phyloP scores from a whole-genome alignment of 352 stramenopile species.

The Phytophthora kernoviae region DNA sequence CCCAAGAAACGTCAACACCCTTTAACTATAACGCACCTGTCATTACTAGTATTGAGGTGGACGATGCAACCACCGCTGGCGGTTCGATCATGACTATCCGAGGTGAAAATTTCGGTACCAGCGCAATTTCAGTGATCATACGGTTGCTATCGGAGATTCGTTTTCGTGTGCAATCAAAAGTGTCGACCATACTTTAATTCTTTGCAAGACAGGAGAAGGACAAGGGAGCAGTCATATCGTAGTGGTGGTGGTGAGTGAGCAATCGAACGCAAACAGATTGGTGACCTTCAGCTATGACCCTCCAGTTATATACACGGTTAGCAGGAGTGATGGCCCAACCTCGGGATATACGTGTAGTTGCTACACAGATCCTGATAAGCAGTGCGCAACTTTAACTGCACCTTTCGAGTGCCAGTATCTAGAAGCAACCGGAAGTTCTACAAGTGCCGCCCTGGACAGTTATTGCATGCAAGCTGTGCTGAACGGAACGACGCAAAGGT shows the following conservation, averaged over 20 bases:
- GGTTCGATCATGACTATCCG: constrained; percentile 51
- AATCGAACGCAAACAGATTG: constrained; percentile 26
- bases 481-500: constrained; percentile 19
- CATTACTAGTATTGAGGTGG: constrained; percentile 38
- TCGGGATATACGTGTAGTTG: constrained; percentile 61
- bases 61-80: constrained; percentile 42
- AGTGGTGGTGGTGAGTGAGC: constrained; percentile 44
- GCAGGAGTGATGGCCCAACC: constrained; percentile 44
- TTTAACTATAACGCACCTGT: constrained; percentile 63
- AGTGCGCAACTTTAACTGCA: constrained; percentile 44
- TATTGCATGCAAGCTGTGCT: constrained; percentile 45
- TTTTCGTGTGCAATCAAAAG: constrained; percentile 43
- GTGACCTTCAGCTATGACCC: constrained; percentile 48
- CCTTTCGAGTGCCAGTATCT: constrained; percentile 48
- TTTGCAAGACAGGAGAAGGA: constrained; percentile 44
- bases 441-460: constrained; percentile 10
- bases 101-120: constrained; percentile 57
- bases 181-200: constrained; percentile 40
- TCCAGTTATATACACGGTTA: constrained; percentile 48
- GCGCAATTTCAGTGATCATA: constrained; percentile 40
- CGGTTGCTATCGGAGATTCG: constrained; percentile 30
- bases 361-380: constrained; percentile 30
- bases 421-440: constrained; percentile 14
- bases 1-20: constrained; percentile 37
- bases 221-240: constrained; percentile 45